Evolutionary conservation across 2,329 filamentous ascomycete species (phyloP).

Genomic region (Colletotrichum siamense): DNA sequence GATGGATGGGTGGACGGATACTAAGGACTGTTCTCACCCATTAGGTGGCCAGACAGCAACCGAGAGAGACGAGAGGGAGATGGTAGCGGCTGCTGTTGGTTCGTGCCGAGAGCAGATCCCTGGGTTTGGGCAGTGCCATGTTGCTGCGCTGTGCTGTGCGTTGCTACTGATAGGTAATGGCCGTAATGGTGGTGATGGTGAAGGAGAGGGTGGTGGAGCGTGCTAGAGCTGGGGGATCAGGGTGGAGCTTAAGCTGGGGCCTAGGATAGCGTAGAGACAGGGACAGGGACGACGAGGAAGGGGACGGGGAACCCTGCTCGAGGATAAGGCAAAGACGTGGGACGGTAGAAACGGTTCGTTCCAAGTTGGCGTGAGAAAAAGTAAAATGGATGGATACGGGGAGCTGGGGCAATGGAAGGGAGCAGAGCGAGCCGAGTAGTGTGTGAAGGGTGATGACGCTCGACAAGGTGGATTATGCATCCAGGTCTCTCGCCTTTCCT

Average conservation of each 20-base stretch:
- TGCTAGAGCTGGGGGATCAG: not conserved
- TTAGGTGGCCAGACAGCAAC: not conserved
- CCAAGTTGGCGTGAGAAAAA: slow-evolving; percentile 16
- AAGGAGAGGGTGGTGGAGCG: not conserved
- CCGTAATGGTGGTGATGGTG: not conserved
- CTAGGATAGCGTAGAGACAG: not conserved
- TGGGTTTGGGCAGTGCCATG: not conserved
- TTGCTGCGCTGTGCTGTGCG: slow-evolving; percentile 2
- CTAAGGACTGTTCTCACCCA: not conserved
- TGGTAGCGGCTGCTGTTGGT: not conserved
- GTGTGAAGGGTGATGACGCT: not conserved
- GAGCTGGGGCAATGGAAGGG: slow-evolving; percentile 4
- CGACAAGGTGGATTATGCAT: not conserved
- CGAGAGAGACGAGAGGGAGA: not conserved
- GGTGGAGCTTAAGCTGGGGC: not conserved
- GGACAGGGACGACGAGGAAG: not conserved
- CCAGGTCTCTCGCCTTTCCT: not conserved
- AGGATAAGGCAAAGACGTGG: slow-evolving; percentile 20
- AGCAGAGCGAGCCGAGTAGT: not conserved
- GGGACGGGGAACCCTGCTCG: not conserved
- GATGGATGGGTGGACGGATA: not conserved
- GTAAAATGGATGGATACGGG: slow-evolving; percentile 12
- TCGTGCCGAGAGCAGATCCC: not conserved
- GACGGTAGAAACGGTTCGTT: slow-evolving; percentile 23
- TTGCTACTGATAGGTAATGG: not conserved